Base-by-base conservation (phyloP, 1,284 basidiomycete species). In the Ganoderma meredithae region DNA sequence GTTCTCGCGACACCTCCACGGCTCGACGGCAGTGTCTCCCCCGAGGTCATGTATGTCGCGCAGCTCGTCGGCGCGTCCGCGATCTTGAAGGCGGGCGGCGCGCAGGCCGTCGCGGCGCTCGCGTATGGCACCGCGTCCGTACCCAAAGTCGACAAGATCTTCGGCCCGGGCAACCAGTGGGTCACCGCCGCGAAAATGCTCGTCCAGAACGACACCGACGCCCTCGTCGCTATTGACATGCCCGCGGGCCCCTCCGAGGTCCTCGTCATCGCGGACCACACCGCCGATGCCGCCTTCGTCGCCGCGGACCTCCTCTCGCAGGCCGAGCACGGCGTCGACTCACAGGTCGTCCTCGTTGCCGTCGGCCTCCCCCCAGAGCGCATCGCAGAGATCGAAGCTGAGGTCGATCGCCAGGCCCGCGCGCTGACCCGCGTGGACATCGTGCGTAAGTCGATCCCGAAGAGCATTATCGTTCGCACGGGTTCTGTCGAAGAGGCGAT, bases 171-270 rank as follows among this genome's bases (percentile, higher is more conserved):
- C 31, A 99, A 99, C 79, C 98, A 99, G 80, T 99, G 97, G 93
- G 98, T 99, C 33, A 99, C 97, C 0, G 98, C 98, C 0, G 97
- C 97, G 67, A 99, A 99, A 85, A 98, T 99, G 98, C 83, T 98
- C 70, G 96, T 99, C 25, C 97, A 98, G 81, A 98, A 98, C 80
- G 98, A 99, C 79, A 96, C 96, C n/a, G 94, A 97, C 77, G 97
- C 98, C 6, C 83, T 97, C 69, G 96, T 99, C 12, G 93, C 95
- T 25, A 99, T 99, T 77, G 98, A 99, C 81, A 99, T 99, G 96
- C 98, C 98, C 47, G 98, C 98, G 27, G 98, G 98, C 8, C 98
- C 98, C 15, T 97, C 95, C 9, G 97, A 99, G 81, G 97, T 99
- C 39, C 83, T 98, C 74, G 96, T 98, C 67, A 95, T 99, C 71